phyloP scores from a whole-genome alignment of 2,329 filamentous ascomycete species.

The Neofusicoccum laricinum region DNA sequence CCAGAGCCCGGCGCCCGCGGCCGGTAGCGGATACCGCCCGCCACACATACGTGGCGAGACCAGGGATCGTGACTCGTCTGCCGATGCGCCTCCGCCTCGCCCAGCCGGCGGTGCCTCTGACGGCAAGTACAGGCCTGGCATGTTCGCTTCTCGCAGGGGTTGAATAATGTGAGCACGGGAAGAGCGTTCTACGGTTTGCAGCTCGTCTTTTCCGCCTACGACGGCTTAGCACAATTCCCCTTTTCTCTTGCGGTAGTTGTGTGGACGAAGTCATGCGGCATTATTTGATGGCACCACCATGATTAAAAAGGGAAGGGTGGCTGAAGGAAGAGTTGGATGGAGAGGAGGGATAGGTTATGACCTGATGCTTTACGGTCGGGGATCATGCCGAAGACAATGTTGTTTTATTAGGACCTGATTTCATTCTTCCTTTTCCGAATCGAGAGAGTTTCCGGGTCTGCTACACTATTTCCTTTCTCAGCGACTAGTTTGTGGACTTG shows the following conservation, averaged over 20 bases:
- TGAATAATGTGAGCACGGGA: neutral
- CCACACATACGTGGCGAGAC: constrained; percentile 17
- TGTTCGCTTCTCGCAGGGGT: constrained; percentile 24
- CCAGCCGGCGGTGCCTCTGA: constrained; percentile 22
- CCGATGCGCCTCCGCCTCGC: constrained; percentile 12
- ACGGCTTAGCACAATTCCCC: neutral
- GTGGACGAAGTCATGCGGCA: neutral
- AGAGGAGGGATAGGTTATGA: neutral
- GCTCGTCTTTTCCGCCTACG: neutral
- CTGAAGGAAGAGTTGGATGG: neutral
- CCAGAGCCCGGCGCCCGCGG: constrained; percentile 10
- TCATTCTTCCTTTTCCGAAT: neutral
- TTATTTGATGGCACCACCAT: neutral
- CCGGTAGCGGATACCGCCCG: constrained; percentile 14
- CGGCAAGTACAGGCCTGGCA: constrained; percentile 41
- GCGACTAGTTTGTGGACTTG: no score
- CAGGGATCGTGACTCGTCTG: constrained; percentile 15
- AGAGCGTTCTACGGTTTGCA: neutral
- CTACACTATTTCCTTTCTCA: neutral
- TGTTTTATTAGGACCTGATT: neutral
- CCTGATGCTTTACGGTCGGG: neutral
- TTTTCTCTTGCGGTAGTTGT: neutral
- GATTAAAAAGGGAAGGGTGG: neutral
- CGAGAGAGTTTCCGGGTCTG: neutral
- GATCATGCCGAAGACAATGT: neutral